Evolutionary conservation across 1,284 basidiomycete genomes (phyloP), one percentile per base, ranked within the genome.

Genomic region (Sparassis latifolia): DNA sequence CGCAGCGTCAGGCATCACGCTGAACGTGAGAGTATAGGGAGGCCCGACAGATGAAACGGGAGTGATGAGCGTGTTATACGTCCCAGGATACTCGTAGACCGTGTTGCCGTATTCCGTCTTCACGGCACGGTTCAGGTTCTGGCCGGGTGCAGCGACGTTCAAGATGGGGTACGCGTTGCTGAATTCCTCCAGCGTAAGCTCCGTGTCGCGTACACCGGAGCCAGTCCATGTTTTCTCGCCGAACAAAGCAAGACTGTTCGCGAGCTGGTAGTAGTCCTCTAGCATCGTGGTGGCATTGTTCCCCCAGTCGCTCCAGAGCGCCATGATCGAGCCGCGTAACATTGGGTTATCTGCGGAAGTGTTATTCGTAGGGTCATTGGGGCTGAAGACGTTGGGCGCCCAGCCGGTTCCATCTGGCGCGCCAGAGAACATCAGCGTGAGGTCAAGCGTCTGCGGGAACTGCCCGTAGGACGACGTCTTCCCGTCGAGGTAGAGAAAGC

Each of bases 1-100:
- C 3, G 39, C 41, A 5, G 53, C 30, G 39, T 51, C 54, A 9
- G 61, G 61, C 53, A 48, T 61, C 27, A 75, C 60, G 33, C 61
- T 65, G 61, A 74, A 74, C 6, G 62, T 65, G 20, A 75, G 56
- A 5, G 69, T 71, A 55, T 75, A 75, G 10, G 72, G 73, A 10
- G 73, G 73, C 9, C 74, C 73, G 5, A 75, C 69, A 4, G 73
- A 74, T 38, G 62, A 56, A 48, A 71, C 56, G 3, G 57, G 52
- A 0, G 72, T 73, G 43, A 49, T 38, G 29, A 66, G 55, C 0
- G 63, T 37, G 6, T 52, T 48, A 10, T 45, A 37, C 7, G 55
- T 47, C 5, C 52, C 50, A 2, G 55, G 38, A 30, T 58, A 60
- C 29, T 57, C 49, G 42, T 57, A 59, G 39, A 66, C 56, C 38